Conservation (phyloP, 1,284 basidiomycete genomes). For the Meripilus lineatus region DNA sequence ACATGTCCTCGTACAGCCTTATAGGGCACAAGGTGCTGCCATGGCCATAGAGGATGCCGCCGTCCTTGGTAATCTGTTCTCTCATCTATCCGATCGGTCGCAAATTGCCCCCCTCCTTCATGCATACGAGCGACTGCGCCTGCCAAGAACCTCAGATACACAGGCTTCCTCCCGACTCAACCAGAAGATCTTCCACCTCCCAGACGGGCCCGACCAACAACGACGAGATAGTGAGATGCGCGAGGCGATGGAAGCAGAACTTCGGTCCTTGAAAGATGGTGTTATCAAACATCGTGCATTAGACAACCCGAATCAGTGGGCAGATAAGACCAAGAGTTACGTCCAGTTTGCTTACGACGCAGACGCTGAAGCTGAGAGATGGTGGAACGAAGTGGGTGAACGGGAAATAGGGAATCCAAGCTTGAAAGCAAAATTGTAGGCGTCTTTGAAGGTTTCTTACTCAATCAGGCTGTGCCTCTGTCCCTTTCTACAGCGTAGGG, state of each 20-base stretch:
- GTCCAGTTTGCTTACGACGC: constrained; percentile 47
- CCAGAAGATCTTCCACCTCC: constrained; percentile 48
- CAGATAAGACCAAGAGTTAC: constrained; percentile 40
- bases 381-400: constrained; percentile 37
- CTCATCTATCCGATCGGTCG: constrained; percentile 34
- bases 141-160: constrained; percentile 39
- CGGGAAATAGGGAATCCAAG: constrained; percentile 5
- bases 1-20: constrained; percentile 38
- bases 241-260: constrained; percentile 37
- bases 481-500: too few species aligned
- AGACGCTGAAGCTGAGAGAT: constrained; percentile 41
- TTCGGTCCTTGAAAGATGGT: constrained; percentile 7
- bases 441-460: too few species aligned
- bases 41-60: constrained; percentile 69
- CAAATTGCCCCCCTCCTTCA: constrained; percentile 44
- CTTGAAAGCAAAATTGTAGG: constrained; percentile 5
- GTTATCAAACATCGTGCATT: too few species aligned
- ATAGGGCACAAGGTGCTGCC: constrained; percentile 63
- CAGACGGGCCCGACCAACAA: constrained; percentile 49
- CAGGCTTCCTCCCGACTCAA: constrained; percentile 46
- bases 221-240: constrained; percentile 47
- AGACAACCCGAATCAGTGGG: constrained; percentile 47
- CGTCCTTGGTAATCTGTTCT: constrained; percentile 55
- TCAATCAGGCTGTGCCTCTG: too few species aligned
- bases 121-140: constrained; percentile 49